Evolutionary conservation across 345 rosid species (phyloP).

Genomic region (Arabidopsis suecica): DNA sequence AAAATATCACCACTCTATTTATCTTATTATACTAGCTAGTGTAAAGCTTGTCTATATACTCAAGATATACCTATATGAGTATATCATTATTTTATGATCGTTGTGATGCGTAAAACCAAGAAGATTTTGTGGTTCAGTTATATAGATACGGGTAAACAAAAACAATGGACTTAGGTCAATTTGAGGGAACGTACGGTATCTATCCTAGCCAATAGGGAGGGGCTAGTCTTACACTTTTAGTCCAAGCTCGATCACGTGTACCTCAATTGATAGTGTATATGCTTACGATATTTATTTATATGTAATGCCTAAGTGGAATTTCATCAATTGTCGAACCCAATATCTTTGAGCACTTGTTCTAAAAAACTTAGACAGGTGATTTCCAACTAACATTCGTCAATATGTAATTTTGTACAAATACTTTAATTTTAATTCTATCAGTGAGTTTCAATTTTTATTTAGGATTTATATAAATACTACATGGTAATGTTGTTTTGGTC

Average conservation of each 20-base stretch:
- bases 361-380: not conserved
- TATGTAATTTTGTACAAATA: not conserved
- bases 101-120: conserved; percentile 44
- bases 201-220: conserved; percentile 36
- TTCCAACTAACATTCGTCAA: conserved; percentile 4
- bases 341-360: not conserved
- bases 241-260: conserved; percentile 38
- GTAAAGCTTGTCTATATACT: not conserved
- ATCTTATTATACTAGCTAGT: conserved; percentile 5
- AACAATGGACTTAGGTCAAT: conserved; percentile 41
- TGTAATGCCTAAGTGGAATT: not conserved
- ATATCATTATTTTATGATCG: conserved; percentile 19
- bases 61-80: not conserved
- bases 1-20: conserved; percentile 19
- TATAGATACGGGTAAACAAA: conserved; percentile 38
- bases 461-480: not conserved
- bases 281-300: conserved; percentile 11
- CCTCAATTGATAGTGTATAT: conserved; percentile 24
- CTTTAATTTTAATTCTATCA: not conserved
- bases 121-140: conserved; percentile 43
- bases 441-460: not conserved
- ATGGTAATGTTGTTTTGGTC: not conserved
- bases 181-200: conserved; percentile 42
- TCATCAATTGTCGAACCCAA: conserved; percentile 9
- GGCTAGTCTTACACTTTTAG: not conserved